A percentile compares a stretch with the other conserved stretches of the same genome.
Conservation (phyloP, 2,329 filamentous ascomycete species). For the Nakataea oryzae region DNA sequence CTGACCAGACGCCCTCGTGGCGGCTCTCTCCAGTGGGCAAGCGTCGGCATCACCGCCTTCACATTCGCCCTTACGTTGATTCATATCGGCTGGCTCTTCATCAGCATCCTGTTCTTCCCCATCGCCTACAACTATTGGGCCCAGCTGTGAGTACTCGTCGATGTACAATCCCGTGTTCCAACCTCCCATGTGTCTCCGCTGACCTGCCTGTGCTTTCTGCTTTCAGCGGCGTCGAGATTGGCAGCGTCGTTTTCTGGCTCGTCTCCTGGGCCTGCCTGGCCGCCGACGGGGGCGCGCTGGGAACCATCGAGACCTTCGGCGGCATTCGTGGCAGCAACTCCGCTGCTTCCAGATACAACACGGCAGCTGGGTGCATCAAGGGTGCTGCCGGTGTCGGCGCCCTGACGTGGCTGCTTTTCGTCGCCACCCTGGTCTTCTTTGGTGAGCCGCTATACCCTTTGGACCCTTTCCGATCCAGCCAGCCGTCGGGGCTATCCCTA, state of each 20-base stretch:
- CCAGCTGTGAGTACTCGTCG: slow-evolving; percentile 6
- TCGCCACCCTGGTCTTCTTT: slow-evolving; percentile 9
- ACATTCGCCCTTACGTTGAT: slow-evolving; percentile 11
- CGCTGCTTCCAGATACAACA: not conserved
- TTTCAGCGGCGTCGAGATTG: slow-evolving; percentile 7
- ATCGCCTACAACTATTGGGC: slow-evolving; percentile 8
- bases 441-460: not conserved
- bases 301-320: not conserved
- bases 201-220: not conserved
- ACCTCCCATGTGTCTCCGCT: not conserved
- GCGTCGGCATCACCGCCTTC: slow-evolving; percentile 5
- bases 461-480: not conserved
- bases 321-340: not conserved
- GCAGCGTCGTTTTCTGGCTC: slow-evolving; percentile 12
- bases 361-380: slow-evolving; percentile 10
- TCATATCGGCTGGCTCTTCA: slow-evolving; percentile 10
- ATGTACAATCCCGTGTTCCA: not conserved
- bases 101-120: slow-evolving; percentile 5
- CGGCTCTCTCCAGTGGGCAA: not conserved
- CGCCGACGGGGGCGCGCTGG: slow-evolving; percentile 7
- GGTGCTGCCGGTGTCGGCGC: slow-evolving; percentile 11
- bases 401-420: slow-evolving; percentile 11
- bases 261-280: slow-evolving; percentile 11
- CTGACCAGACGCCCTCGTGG: not conserved
- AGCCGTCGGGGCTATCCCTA: not conserved